Evolutionary conservation across 345 rosid genomes (phyloP).

Genomic region (Lepidium sativum): DNA sequence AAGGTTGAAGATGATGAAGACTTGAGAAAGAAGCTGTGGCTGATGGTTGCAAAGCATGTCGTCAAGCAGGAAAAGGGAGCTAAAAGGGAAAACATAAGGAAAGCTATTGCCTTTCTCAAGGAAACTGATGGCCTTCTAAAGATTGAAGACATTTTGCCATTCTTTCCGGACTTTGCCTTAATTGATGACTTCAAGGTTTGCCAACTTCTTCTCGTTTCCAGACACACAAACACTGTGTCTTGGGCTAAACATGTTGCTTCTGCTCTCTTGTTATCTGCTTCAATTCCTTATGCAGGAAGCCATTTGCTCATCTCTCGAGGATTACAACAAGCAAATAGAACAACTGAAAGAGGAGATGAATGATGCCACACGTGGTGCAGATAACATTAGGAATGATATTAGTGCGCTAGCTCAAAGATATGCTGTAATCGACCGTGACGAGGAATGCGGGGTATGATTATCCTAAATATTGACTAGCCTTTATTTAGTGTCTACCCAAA

Average conservation of each 20-base stretch:
- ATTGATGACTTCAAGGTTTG: slow-evolving; percentile 98
- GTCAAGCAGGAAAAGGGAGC: slow-evolving; percentile 91
- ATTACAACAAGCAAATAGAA: slow-evolving; percentile 96
- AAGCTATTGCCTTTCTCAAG: slow-evolving; percentile 94
- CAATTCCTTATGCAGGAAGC: slow-evolving; percentile 60
- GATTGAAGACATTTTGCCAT: slow-evolving; percentile 96
- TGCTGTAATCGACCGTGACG: slow-evolving; percentile 77
- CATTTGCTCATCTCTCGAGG: slow-evolving; percentile 93
- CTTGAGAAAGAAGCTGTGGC: slow-evolving; percentile 96
- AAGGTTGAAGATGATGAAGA: slow-evolving; percentile 99
- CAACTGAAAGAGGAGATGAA: slow-evolving; percentile 92
- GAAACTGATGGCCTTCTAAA: slow-evolving; percentile 97
- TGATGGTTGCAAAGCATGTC: slow-evolving; percentile 98
- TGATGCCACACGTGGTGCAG: slow-evolving; percentile 99
- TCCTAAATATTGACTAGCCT: background rate
- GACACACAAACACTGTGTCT: background rate
- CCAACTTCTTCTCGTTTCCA: background rate
- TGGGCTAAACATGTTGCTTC: slow-evolving; percentile 1
- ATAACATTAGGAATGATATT: slow-evolving; percentile 93
- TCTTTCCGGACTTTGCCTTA: slow-evolving; percentile 97
- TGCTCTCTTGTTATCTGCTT: slow-evolving; percentile 3
- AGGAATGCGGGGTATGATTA: slow-evolving; percentile 91
- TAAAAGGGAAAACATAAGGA: slow-evolving; percentile 93
- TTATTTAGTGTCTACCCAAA: background rate
- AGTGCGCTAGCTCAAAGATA: slow-evolving; percentile 97